A percentile compares a stretch with the other conserved stretches of the same genome.
phyloP scores from a whole-genome alignment of 2,329 filamentous ascomycete species.

The Colletotrichum zoysiae region DNA sequence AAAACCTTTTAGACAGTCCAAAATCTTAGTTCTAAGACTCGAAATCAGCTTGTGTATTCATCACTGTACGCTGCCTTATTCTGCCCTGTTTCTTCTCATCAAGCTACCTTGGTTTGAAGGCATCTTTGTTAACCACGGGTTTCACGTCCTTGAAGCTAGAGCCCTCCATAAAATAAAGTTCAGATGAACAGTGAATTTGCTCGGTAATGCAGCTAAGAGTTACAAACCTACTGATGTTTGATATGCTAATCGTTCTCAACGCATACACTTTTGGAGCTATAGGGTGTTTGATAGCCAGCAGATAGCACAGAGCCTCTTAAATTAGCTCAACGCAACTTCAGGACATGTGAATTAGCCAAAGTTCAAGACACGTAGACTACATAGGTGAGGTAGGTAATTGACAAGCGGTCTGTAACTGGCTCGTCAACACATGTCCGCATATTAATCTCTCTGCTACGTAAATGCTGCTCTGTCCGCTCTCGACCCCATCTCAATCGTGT shows the following conservation, averaged over 20 bases:
- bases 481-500: too few species aligned
- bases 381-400: too few species aligned
- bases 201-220: conserved; percentile 32
- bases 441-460: too few species aligned
- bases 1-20: rapidly evolving
- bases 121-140: conserved; percentile 34
- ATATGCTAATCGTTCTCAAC: neutral
- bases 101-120: conserved; percentile 26
- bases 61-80: neutral
- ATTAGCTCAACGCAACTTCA: too few species aligned
- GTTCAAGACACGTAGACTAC: too few species aligned
- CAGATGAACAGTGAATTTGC: conserved; percentile 17
- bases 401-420: too few species aligned
- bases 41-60: neutral
- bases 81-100: neutral
- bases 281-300: too few species aligned
- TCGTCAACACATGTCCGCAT: too few species aligned
- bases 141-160: conserved; percentile 14
- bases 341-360: too few species aligned
- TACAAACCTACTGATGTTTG: conserved; percentile 24
- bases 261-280: too few species aligned
- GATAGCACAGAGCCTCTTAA: too few species aligned
- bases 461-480: too few species aligned
- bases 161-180: conserved; percentile 29
- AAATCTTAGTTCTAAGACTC: rapidly evolving